A percentile compares a stretch with the other conserved stretches of the same genome.
These are phyloP conservation scores for Phytophthora quininea DNA, from an alignment of 352 stramenopile genomes.

Conservation along the genomic window DNA sequence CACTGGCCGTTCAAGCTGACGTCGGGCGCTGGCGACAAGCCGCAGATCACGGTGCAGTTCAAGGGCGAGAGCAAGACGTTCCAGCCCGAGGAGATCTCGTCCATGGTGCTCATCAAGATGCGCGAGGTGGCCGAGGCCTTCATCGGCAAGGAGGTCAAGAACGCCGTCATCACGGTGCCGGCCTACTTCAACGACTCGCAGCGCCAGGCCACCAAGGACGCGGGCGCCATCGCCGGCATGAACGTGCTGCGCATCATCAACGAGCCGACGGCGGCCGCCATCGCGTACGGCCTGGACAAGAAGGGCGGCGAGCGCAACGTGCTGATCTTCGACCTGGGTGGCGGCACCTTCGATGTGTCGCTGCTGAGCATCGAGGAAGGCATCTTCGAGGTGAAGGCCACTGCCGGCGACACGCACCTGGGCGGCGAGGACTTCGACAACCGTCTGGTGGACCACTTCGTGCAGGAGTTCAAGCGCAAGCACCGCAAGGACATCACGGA, in stretches of 20 bases:
- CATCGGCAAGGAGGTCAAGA: constrained; percentile 50
- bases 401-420: constrained; percentile 93
- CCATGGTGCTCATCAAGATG: constrained; percentile 72
- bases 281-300: constrained; percentile 94
- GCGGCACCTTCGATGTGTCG: constrained; percentile 95
- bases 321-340: constrained; percentile 96
- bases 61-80: constrained; percentile 64
- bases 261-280: constrained; percentile 93
- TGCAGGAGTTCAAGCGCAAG: constrained; percentile 93
- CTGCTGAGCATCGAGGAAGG: constrained; percentile 94
- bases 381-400: constrained; percentile 97
- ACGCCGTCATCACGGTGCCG: constrained; percentile 92
- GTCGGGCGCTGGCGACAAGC: constrained; percentile 55
- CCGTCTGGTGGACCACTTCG: constrained; percentile 92
- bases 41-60: constrained; percentile 68
- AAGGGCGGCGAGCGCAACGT: constrained; percentile 94
- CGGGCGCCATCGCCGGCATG: constrained; percentile 87
- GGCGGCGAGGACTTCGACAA: constrained; percentile 96
- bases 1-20: constrained; percentile 64
- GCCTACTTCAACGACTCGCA: constrained; percentile 95
- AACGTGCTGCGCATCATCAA: constrained; percentile 95
- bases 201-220: constrained; percentile 92
- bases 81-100: constrained; percentile 73
- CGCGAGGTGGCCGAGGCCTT: constrained; percentile 55
- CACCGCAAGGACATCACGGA: constrained; percentile 87